phyloP scores from a whole-genome alignment of 441 rosid species.

The Isatis lusitanica region DNA sequence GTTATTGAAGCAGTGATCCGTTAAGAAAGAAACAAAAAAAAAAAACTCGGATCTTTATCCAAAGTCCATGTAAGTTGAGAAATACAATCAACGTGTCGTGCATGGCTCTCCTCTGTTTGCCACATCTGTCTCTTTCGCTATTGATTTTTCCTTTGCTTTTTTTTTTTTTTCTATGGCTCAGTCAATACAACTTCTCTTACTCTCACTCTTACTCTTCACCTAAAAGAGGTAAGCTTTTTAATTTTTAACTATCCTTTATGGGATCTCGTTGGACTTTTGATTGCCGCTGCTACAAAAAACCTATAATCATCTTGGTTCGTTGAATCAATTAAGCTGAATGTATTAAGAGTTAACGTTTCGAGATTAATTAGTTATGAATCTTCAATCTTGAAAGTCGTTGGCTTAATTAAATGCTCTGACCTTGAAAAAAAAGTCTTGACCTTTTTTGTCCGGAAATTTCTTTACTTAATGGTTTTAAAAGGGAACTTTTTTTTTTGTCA shows the following conservation, averaged over 20 bases:
- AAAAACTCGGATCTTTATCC: constrained; percentile 27
- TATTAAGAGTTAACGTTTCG: neutral
- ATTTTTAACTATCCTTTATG: neutral
- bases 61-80: neutral
- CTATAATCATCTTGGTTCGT: neutral
- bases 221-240: constrained; percentile 5
- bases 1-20: no score
- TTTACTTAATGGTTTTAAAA: neutral
- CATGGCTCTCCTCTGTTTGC: constrained; percentile 34
- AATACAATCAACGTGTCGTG: constrained; percentile 43
- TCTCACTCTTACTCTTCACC: neutral
- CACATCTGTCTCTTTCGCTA: constrained; percentile 36
- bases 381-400: neutral
- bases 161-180: neutral
- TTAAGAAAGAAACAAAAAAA: no score
- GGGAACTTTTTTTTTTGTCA: neutral
- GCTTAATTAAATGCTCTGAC: no score
- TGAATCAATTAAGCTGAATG: neutral
- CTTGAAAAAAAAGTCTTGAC: no score
- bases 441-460: no score
- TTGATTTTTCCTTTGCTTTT: neutral
- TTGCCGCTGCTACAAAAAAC: neutral
- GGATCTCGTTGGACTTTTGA: neutral
- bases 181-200: neutral
- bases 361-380: neutral